Evolutionary conservation across 139 green algal genomes (phyloP).

Genomic region (Picochlorum sp.): DNA sequence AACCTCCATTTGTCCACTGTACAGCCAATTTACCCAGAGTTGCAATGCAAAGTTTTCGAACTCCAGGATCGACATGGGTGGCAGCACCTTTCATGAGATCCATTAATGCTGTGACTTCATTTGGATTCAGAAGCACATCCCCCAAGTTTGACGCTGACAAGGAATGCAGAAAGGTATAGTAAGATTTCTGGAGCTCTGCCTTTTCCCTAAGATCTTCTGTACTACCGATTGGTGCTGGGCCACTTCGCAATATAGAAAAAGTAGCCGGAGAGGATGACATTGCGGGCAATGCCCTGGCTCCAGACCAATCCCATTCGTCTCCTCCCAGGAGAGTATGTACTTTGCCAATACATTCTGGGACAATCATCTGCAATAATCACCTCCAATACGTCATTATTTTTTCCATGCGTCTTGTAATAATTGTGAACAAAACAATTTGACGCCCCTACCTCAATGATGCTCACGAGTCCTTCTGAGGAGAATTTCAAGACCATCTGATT

Average conservation of each 20-base stretch:
- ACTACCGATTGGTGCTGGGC: slow-evolving; percentile 8
- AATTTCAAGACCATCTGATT: slow-evolving; percentile 48
- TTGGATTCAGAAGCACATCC: background rate
- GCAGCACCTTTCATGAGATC: slow-evolving; percentile 20
- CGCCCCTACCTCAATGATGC: too few relatives aligned
- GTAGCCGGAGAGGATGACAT: slow-evolving; percentile 1
- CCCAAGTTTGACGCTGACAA: slow-evolving; percentile 8
- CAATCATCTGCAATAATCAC: too few relatives aligned
- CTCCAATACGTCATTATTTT: too few relatives aligned
- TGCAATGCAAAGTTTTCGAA: slow-evolving; percentile 23
- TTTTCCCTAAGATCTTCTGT: slow-evolving; percentile 61
- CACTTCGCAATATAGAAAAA: background rate
- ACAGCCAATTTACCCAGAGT: background rate
- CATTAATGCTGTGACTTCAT: slow-evolving; percentile 24
- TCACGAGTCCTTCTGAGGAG: too few relatives aligned
- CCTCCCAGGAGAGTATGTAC: slow-evolving; percentile 48
- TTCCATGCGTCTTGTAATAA: too few relatives aligned
- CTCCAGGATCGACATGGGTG: background rate
- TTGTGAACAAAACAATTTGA: too few relatives aligned
- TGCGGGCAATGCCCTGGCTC: slow-evolving; percentile 21
- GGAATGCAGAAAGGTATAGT: slow-evolving; percentile 51
- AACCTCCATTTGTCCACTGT: background rate
- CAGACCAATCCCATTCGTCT: slow-evolving; percentile 69
- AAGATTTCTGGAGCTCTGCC: slow-evolving; percentile 58
- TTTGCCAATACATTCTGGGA: slow-evolving; percentile 13